phyloP scores from a whole-genome alignment of 2,329 filamentous ascomycete genomes.

The Cladophialophora carrionii region DNA sequence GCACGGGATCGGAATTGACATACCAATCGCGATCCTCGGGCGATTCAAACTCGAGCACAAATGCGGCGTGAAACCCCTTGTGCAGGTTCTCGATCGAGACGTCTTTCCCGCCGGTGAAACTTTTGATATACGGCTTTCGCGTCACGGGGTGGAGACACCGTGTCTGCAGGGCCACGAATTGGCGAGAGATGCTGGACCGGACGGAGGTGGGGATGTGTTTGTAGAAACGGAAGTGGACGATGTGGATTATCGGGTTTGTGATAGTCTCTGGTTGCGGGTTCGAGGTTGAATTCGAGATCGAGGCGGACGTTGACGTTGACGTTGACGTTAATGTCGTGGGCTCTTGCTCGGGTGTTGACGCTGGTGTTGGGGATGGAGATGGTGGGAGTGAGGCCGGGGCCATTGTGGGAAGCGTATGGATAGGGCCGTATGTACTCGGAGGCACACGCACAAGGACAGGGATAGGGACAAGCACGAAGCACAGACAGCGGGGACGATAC shows the following conservation, averaged over 20 bases:
- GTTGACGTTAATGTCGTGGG: neutral
- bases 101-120: slow-evolving; percentile 24
- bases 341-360: neutral
- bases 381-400: neutral
- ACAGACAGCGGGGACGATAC: too few species aligned
- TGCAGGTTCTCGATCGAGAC: slow-evolving; percentile 22
- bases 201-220: neutral
- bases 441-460: too few species aligned
- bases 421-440: too few species aligned
- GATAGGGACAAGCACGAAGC: too few species aligned
- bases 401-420: neutral
- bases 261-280: neutral
- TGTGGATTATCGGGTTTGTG: slow-evolving; percentile 12
- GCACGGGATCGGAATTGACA: slow-evolving; percentile 60
- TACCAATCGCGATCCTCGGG: slow-evolving; percentile 71
- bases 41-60: slow-evolving; percentile 68
- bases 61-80: slow-evolving; percentile 66
- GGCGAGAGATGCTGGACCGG: slow-evolving; percentile 4
- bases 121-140: slow-evolving; percentile 18
- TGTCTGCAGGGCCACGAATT: slow-evolving; percentile 8
- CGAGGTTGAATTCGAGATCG: neutral
- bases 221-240: slow-evolving; percentile 26
- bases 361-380: neutral
- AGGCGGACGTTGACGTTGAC: too few species aligned
- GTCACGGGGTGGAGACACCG: slow-evolving; percentile 10